Base-by-base conservation (phyloP, 2,329 filamentous ascomycete genomes). In the Paramyrothecium roridum region DNA sequence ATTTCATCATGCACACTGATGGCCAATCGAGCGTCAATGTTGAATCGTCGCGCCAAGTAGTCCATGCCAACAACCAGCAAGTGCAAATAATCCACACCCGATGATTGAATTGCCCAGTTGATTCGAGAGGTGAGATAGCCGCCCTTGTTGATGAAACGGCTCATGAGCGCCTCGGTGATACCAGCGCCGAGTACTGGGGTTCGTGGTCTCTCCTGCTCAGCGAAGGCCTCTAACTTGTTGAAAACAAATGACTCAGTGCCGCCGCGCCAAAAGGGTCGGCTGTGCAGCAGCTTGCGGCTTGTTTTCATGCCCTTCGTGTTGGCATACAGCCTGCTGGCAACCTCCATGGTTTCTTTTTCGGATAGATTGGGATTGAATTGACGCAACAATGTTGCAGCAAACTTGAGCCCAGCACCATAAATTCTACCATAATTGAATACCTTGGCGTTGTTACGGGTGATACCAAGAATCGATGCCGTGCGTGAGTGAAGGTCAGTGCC, bases 371-470 rank as follows among this genome's bases (percentile, higher is more conserved):
- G 92, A 65, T 98, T 97, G 76, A 99, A 99, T 67, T 98, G 95
- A 8, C 93, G 85, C 2, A 99, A 82, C 2, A 99, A 79, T 11
- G 91, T 96, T 2, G 89, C 87, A 0, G 95, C 95, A 67, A 99
- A 99, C 63, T 92, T 96, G 52, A 98, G 77, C 0, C 95, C 96
- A 4, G 95, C 96, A n/a, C 95, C 96, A 67, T 99, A 99, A 50
- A 99, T 99, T 45, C 96, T 90, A 8, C 96, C 96, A 65, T 99
- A 99, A 70, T 99, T 99, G 80, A 99, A 99, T 1, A 99, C 86
- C 69, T 99, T 99, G 56, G 95, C 95, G 66, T 97, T 87, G 65
- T 97, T 97, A 58, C 95, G 84, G 2, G 91, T 96, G 58, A 99
- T 99, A 8, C 93, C 93, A 2, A 99, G 74, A 55, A 99, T 99